Conservation (phyloP, 2,329 filamentous ascomycete genomes). For the Fusarium sp. region DNA sequence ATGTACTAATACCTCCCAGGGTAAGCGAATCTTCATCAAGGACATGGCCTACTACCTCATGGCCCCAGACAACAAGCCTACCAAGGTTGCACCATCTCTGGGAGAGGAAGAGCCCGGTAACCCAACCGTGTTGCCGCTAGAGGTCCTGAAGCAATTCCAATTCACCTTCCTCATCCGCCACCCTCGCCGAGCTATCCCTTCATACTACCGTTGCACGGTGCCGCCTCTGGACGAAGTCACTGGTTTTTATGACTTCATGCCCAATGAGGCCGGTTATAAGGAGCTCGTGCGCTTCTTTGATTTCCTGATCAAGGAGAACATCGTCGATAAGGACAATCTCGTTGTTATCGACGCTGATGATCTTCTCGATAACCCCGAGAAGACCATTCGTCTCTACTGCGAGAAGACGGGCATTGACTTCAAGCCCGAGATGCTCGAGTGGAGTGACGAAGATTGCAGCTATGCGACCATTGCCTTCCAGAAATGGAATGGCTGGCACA, state of each 20-base stretch:
- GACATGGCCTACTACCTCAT: conserved; percentile 95
- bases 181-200: conserved; percentile 89
- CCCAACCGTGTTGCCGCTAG: conserved; percentile 83
- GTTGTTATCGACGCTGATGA: conserved; percentile 95
- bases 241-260: conserved; percentile 87
- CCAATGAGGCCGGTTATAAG: conserved; percentile 87
- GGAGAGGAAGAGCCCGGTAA: conserved; percentile 74
- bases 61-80: conserved; percentile 73
- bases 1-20: conserved; percentile 59
- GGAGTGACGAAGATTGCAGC: conserved; percentile 80
- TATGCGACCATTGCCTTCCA: conserved; percentile 81
- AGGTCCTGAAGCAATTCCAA: conserved; percentile 81
- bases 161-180: conserved; percentile 98
- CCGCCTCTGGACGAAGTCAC: conserved; percentile 85
- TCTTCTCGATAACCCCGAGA: conserved; percentile 83
- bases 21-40: conserved; percentile 96
- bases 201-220: conserved; percentile 92
- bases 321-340: conserved; percentile 78
- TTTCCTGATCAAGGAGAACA: conserved; percentile 73
- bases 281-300: conserved; percentile 90
- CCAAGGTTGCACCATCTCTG: conserved; percentile 82
- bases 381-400: conserved; percentile 82
- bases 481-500: conserved; percentile 97
- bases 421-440: conserved; percentile 79
- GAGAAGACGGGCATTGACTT: conserved; percentile 82